Base-by-base conservation (phyloP, 139 green algal species). In the Picochlorum sp. region DNA sequence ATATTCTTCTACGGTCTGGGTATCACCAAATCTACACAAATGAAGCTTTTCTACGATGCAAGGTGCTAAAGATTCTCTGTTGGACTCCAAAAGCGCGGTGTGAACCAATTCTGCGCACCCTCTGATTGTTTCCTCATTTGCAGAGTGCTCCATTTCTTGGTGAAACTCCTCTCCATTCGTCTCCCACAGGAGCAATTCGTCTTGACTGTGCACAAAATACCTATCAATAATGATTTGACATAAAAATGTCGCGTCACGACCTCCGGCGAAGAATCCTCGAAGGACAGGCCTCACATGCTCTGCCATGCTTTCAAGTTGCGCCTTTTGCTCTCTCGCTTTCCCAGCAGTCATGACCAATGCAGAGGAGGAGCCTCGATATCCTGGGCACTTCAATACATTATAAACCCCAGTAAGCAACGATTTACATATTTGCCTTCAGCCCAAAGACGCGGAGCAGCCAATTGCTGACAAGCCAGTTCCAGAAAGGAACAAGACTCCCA, bases 51-150 rank as follows among this genome's bases (percentile, higher is more conserved):
- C 38, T n/a, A 85, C 67, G 37, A 90, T 65, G 44, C 78, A 54
- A 10, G 83, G 83, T 8, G 76, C 86, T 50, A 90, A 45, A 15
- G 49, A 49, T 28, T 81, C 74, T 15, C 83, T 70, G 69, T 87
- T 60, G 1, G 44, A 69, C 79, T 81, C 73, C 6, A 90, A 77
- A n/a, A 91, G 64, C 18, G 57, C 72, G 20, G 80, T 51, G 68
- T 78, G 79, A 14, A 88, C 74, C 32, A 73, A 70, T 63, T 94
- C 84, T 1, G 88, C 86, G 65, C 82, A 88, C 26, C 76, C 71
- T 13, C 82, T 77, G 34, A 86, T 49, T 45, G 70, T 70, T 21
- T 95, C 88, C 68, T 84, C 45, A 73, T 72, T 87, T 3, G 67
- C 69, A 11, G 65, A 70, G 26, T 68, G 62, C 45, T 84, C 78